Conservation (phyloP, 2,329 filamentous ascomycete species). For the Xylariaceae sp. region DNA sequence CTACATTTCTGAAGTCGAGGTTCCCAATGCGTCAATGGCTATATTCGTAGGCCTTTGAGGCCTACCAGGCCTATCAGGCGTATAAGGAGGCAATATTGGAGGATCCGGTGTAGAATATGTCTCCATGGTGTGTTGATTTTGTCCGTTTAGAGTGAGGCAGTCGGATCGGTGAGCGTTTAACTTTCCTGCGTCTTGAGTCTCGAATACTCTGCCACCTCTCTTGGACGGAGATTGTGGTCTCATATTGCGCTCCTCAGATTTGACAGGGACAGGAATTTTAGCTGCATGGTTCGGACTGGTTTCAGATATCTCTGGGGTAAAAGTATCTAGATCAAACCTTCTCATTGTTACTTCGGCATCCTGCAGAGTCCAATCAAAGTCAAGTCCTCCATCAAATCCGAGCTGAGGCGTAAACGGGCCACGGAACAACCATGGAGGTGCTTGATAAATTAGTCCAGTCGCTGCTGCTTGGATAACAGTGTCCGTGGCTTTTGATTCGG, state of each 20-base stretch:
- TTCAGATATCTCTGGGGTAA: constrained; percentile 2
- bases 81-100: not conserved
- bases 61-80: not conserved
- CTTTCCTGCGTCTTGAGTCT: constrained; percentile 1
- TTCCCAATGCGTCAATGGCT: not conserved
- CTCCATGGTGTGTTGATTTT: not conserved
- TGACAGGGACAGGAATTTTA: not conserved
- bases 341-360: constrained; percentile 16
- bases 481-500: constrained; percentile 39
- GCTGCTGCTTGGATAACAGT: constrained; percentile 27
- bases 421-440: constrained; percentile 32
- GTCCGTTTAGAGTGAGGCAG: not conserved
- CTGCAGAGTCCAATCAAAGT: constrained; percentile 35
- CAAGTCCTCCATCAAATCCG: constrained; percentile 42
- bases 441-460: constrained; percentile 24
- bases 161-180: not conserved
- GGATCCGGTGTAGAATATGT: not conserved
- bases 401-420: constrained; percentile 44
- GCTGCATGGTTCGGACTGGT: not conserved
- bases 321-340: constrained; percentile 20
- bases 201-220: constrained; percentile 20
- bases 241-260: not conserved
- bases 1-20: not conserved
- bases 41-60: not conserved
- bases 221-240: constrained; percentile 13